Evolutionary conservation across 2,329 filamentous ascomycete genomes (phyloP).

Genomic region (Phyllosticta citriasiana): DNA sequence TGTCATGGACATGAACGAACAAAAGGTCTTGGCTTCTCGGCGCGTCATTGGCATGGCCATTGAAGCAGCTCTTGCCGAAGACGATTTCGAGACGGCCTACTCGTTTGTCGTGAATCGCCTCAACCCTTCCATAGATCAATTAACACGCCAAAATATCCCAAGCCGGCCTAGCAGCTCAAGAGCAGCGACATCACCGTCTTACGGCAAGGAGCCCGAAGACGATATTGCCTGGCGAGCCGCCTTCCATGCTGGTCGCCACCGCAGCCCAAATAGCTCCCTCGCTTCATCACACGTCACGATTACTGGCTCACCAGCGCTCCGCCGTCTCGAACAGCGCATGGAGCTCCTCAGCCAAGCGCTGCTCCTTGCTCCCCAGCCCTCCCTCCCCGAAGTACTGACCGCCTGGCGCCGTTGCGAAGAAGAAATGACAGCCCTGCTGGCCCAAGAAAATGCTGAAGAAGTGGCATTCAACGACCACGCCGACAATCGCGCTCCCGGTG

Average conservation of each 20-base stretch:
- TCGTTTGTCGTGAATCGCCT: slow-evolving; percentile 70
- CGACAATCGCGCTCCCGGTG: slow-evolving; percentile 44
- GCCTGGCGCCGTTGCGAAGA: slow-evolving; percentile 70
- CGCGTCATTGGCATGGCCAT: slow-evolving; percentile 73
- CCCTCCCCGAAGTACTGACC: slow-evolving; percentile 64
- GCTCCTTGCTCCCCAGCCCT: slow-evolving; percentile 58
- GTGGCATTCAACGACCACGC: slow-evolving; percentile 59
- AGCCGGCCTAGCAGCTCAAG: neutral
- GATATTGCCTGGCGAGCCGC: slow-evolving; percentile 72
- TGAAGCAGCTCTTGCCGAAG: slow-evolving; percentile 62
- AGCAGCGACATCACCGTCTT: slow-evolving; percentile 2
- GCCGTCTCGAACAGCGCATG: slow-evolving; percentile 69
- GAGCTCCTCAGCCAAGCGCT: slow-evolving; percentile 69
- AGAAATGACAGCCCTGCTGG: slow-evolving; percentile 58
- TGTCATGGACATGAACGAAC: slow-evolving; percentile 12
- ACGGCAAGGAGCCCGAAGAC: slow-evolving; percentile 34
- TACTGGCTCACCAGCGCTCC: slow-evolving; percentile 41
- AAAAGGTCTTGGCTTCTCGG: slow-evolving; percentile 43
- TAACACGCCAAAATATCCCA: neutral
- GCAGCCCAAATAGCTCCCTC: slow-evolving; percentile 23
- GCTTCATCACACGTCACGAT: slow-evolving; percentile 25
- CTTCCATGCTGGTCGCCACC: slow-evolving; percentile 66
- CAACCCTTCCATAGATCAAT: slow-evolving; percentile 1
- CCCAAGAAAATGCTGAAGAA: slow-evolving; percentile 58
- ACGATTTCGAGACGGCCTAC: slow-evolving; percentile 79